Conservation (phyloP, 192 early-diverging fungal genomes). For the Backusella australiensis region DNA sequence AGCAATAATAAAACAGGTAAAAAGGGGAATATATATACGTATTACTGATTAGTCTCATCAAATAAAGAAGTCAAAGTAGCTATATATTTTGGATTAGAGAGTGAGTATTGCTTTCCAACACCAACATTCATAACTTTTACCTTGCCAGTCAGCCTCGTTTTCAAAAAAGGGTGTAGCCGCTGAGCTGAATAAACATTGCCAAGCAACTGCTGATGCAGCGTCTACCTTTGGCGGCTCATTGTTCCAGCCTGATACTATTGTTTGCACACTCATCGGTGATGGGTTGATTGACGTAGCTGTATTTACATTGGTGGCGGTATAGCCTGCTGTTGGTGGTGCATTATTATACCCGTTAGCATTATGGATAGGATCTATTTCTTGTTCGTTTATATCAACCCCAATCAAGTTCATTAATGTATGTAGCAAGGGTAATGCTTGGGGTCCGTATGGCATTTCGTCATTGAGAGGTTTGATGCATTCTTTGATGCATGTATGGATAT, state of each 20-base stretch:
- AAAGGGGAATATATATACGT: neutral
- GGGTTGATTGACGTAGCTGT: neutral
- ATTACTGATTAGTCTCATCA: neutral
- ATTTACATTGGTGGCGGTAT: neutral
- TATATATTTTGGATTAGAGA: neutral
- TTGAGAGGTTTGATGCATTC: conserved; percentile 22
- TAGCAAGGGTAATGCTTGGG: neutral
- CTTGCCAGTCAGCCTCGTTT: conserved; percentile 3
- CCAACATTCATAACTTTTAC: neutral
- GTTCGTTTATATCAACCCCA: neutral
- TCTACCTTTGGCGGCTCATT: neutral
- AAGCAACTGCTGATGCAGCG: neutral
- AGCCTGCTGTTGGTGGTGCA: no score
- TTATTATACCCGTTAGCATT: neutral
- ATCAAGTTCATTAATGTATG: neutral
- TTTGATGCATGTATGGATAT: conserved; percentile 13
- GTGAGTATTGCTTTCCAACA: neutral
- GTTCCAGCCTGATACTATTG: conserved; percentile 4
- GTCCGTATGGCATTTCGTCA: neutral
- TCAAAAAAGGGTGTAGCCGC: conserved; percentile 8
- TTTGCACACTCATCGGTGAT: conserved; percentile 11
- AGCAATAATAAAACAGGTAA: no score
- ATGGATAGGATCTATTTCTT: neutral
- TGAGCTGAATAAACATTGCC: conserved; percentile 18
- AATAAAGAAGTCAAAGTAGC: conserved; percentile 1